Conservation (phyloP, 208 protist genomes). For the Lotmaria passim region DNA sequence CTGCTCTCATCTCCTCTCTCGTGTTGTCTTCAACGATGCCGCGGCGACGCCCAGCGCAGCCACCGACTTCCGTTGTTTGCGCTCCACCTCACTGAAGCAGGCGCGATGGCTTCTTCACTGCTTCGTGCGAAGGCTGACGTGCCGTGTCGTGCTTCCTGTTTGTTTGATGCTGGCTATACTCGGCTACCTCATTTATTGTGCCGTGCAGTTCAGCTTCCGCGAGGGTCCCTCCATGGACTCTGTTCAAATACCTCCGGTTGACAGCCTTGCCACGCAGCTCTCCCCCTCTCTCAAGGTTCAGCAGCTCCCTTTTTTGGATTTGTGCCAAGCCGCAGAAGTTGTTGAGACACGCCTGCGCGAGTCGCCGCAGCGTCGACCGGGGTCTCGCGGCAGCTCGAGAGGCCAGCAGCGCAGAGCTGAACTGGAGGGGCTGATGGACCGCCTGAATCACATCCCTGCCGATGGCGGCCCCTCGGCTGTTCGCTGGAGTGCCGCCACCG, state of each 20-base stretch:
- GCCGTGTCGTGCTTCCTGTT: neutral
- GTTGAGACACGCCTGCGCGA: conserved; percentile 2
- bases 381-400: neutral
- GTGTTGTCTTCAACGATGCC: too few relatives aligned
- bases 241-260: neutral
- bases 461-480: conserved; percentile 7
- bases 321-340: conserved; percentile 2
- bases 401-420: neutral
- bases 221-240: conserved; percentile 10
- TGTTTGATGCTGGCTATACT: neutral
- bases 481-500: conserved; percentile 10
- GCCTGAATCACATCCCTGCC: conserved; percentile 13
- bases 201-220: conserved; percentile 1
- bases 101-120: too few relatives aligned
- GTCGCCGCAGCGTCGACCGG: too few relatives aligned
- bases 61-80: too few relatives aligned
- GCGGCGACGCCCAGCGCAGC: too few relatives aligned
- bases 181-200: neutral
- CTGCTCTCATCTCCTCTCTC: too few relatives aligned
- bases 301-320: conserved; percentile 11
- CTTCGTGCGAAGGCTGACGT: too few relatives aligned
- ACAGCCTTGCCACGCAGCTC: conserved; percentile 11
- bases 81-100: too few relatives aligned
- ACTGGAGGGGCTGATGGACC: conserved; percentile 8
- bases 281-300: neutral